These are phyloP conservation scores for Sarocladium strictum DNA, from an alignment of 2,329 filamentous ascomycete species.

Conservation along the genomic window DNA sequence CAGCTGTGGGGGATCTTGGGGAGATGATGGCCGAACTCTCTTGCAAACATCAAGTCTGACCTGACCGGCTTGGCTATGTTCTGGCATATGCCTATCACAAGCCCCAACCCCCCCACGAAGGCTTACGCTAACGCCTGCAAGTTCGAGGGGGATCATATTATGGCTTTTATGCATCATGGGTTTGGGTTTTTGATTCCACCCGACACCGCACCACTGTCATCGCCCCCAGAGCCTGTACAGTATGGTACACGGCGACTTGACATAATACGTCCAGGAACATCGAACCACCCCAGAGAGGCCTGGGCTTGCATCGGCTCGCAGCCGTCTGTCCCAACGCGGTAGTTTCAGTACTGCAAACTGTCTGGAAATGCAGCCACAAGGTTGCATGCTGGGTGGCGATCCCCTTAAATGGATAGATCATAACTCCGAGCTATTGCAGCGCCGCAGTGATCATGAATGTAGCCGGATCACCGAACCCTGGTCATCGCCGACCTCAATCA, in stretches of 20 bases:
- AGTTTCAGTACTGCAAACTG: conserved; percentile 1
- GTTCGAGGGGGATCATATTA: conserved; percentile 2
- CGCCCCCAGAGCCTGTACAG: neutral
- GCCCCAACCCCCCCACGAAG: neutral
- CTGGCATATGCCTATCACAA: neutral
- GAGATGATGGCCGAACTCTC: no score
- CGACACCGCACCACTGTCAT: neutral
- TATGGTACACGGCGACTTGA: neutral
- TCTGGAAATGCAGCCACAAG: neutral
- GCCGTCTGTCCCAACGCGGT: neutral
- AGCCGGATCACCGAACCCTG: neutral
- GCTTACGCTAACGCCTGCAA: conserved; percentile 1
- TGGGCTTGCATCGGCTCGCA: neutral
- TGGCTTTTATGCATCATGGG: conserved; percentile 1
- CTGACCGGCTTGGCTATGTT: no score
- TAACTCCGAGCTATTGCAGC: neutral
- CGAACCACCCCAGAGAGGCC: neutral
- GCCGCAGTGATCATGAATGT: neutral
- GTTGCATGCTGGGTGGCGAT: conserved; percentile 7
- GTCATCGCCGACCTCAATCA: conserved; percentile 3
- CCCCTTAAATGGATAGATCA: neutral
- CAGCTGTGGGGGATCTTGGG: no score
- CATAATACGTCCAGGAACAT: no score
- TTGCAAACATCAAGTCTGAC: no score
- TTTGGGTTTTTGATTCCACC: neutral